Conservation (phyloP, 1,284 basidiomycete genomes). For the Ustilago sp. region DNA sequence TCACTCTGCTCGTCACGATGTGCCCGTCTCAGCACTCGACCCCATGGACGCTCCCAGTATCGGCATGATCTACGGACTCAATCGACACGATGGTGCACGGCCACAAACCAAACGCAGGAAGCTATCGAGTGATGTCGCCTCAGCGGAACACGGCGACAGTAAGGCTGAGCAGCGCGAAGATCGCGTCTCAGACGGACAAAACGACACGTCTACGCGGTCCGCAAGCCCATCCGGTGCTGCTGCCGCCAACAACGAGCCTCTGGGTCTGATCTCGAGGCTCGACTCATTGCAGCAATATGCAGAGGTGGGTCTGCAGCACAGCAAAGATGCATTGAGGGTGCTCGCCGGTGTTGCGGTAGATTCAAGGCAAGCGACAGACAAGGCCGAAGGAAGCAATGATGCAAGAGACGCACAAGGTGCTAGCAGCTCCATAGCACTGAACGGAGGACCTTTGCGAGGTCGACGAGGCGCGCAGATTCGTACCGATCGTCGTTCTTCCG, state of each 20-base stretch:
- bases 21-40: slow-evolving; percentile 48
- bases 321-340: slow-evolving; percentile 50
- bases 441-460: background rate
- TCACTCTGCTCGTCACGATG: slow-evolving; percentile 48
- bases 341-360: slow-evolving; percentile 49
- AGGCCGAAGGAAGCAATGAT: slow-evolving; percentile 6
- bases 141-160: background rate
- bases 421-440: background rate
- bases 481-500: slow-evolving; percentile 10
- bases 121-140: slow-evolving; percentile 10
- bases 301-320: slow-evolving; percentile 49
- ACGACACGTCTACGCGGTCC: slow-evolving; percentile 8
- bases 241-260: slow-evolving; percentile 12
- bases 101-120: slow-evolving; percentile 27
- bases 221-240: slow-evolving; percentile 19
- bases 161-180: slow-evolving; percentile 8
- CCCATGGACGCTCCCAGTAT: slow-evolving; percentile 46
- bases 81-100: slow-evolving; percentile 25
- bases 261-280: slow-evolving; percentile 24
- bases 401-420: slow-evolving; percentile 1
- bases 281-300: slow-evolving; percentile 50
- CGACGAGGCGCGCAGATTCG: slow-evolving; percentile 1
- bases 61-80: slow-evolving; percentile 53
- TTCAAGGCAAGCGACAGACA: slow-evolving; percentile 28
- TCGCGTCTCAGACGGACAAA: slow-evolving; percentile 11